Conservation (phyloP, 108 stramenopile species). For the Cyclotella choctawhatcheeana region DNA sequence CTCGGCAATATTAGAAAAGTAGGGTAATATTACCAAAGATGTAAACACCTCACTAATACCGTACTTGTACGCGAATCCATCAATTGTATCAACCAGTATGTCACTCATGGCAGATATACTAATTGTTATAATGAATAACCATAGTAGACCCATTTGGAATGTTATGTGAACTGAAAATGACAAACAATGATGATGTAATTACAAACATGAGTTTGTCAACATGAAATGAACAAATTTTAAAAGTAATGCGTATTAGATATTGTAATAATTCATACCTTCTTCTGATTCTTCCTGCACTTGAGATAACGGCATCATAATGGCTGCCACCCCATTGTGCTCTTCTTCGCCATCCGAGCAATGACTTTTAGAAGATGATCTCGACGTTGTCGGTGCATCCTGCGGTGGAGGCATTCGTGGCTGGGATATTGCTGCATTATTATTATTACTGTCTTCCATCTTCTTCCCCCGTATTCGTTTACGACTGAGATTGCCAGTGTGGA, state of each 20-base stretch:
- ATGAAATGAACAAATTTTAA: too few relatives aligned
- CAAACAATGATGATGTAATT: neutral
- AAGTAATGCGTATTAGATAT: neutral
- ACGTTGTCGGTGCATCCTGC: neutral
- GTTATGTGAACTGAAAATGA: constrained; percentile 57
- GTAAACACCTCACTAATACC: constrained; percentile 92
- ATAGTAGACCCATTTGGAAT: constrained; percentile 80
- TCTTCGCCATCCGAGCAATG: constrained; percentile 56
- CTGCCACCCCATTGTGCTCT: constrained; percentile 7
- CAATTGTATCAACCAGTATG: constrained; percentile 94
- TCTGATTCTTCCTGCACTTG: constrained; percentile 16
- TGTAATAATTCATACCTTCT: constrained; percentile 18
- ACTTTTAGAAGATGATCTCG: constrained; percentile 36
- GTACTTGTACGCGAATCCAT: constrained; percentile 85
- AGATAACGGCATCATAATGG: constrained; percentile 16
- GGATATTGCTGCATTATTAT: neutral
- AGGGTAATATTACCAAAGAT: constrained; percentile 93
- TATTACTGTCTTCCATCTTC: too few relatives aligned
- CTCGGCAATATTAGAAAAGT: constrained; percentile 98
- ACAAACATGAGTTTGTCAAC: too few relatives aligned
- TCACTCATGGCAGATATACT: constrained; percentile 91
- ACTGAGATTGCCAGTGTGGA: constrained; percentile 15
- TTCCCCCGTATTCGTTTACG: too few relatives aligned
- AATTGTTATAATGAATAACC: constrained; percentile 90
- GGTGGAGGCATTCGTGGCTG: neutral